A percentile compares a stretch with the other conserved stretches of the same genome.
These are phyloP conservation scores for Pichia cactophila DNA, from an alignment of 1,139 yeast species.

Conservation along the genomic window DNA sequence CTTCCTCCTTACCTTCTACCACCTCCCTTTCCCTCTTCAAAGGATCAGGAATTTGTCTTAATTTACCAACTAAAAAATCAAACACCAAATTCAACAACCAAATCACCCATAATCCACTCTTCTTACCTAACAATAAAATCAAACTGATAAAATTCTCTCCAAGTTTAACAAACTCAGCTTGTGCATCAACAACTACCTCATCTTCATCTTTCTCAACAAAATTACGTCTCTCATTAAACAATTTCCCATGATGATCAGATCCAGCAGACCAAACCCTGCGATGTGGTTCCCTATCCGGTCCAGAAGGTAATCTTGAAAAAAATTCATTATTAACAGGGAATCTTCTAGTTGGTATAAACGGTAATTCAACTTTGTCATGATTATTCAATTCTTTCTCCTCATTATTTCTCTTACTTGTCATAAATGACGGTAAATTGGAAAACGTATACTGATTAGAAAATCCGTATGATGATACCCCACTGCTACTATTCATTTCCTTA, in stretches of 20 bases:
- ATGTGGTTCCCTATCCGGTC: not conserved
- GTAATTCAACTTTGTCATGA: constrained; percentile 7
- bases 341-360: constrained; percentile 8
- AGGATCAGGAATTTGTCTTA: constrained; percentile 24
- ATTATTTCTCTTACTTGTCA: not conserved
- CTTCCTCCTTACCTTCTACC: not conserved
- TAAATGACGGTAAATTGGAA: constrained; percentile 10
- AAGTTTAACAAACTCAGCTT: constrained; percentile 21
- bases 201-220: not conserved
- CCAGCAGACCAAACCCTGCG: constrained; percentile 5
- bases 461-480: not conserved
- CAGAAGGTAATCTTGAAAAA: constrained; percentile 6
- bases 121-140: constrained; percentile 16
- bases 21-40: not conserved
- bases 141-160: constrained; percentile 17
- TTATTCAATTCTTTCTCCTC: not conserved
- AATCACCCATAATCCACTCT: constrained; percentile 21
- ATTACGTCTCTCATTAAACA: not conserved
- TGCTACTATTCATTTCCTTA: not conserved
- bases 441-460: constrained; percentile 6
- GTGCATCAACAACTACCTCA: constrained; percentile 13
- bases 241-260: constrained; percentile 2
- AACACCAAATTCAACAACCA: constrained; percentile 19
- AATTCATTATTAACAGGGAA: constrained; percentile 3
- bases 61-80: constrained; percentile 10